phyloP scores from a whole-genome alignment of 768 basidiomycete species.

The Strobilomyces dryophilus region DNA sequence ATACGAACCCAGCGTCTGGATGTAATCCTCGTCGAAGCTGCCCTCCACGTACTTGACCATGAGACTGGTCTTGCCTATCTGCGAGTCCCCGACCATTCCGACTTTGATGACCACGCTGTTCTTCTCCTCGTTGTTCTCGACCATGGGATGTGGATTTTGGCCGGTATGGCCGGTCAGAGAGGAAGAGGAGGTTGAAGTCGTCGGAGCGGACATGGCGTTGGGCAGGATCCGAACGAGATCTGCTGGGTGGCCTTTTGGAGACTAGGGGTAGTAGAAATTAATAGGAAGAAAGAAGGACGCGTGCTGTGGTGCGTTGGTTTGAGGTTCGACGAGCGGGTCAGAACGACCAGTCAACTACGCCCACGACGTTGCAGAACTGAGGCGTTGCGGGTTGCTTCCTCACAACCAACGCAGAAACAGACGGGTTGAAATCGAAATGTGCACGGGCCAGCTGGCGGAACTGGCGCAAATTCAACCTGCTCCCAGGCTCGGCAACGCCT shows the following conservation, averaged over 20 bases:
- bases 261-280: conserved; percentile 22
- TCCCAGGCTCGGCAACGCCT: conserved; percentile 27
- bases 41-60: conserved; percentile 99
- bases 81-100: conserved; percentile 99
- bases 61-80: conserved; percentile 98
- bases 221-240: conserved; percentile 18
- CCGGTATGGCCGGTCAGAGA: conserved; percentile 48
- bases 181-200: conserved; percentile 43
- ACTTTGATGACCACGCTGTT: conserved; percentile 96
- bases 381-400: conserved; percentile 28
- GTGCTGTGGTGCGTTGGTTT: conserved; percentile 30
- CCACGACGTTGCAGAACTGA: conserved; percentile 23
- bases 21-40: conserved; percentile 98
- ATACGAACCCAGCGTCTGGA: conserved; percentile 91
- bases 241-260: conserved; percentile 21
- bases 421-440: conserved; percentile 8
- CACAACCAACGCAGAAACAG: conserved; percentile 34
- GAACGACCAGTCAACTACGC: conserved; percentile 30
- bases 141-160: conserved; percentile 44
- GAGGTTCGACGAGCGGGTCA: conserved; percentile 35
- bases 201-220: conserved; percentile 44
- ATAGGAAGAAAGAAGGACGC: conserved; percentile 35
- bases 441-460: conserved; percentile 6
- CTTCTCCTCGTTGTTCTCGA: conserved; percentile 69
- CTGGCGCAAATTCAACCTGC: conserved; percentile 12